Evolutionary conservation across 2,329 filamentous ascomycete species (phyloP).

Genomic region (Clarireedia monteithiana): DNA sequence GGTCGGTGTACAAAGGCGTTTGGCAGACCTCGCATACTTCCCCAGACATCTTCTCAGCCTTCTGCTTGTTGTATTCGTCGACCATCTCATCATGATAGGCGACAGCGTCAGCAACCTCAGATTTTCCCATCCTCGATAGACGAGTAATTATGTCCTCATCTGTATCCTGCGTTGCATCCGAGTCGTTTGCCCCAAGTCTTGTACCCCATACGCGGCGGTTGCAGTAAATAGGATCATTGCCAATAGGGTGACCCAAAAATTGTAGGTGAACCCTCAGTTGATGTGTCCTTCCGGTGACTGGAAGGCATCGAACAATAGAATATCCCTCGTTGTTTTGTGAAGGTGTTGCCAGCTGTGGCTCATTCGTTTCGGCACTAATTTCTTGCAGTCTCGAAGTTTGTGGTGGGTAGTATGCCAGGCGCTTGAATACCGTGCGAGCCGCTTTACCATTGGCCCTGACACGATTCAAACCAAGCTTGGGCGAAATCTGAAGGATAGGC

Average conservation of each 20-base stretch:
- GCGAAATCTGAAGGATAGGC: slow-evolving; percentile 88
- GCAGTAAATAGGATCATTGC: slow-evolving; percentile 96
- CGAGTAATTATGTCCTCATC: slow-evolving; percentile 88
- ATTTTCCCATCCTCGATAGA: slow-evolving; percentile 85
- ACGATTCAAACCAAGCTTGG: slow-evolving; percentile 87
- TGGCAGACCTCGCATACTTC: slow-evolving; percentile 72
- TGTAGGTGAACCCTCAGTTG: slow-evolving; percentile 93
- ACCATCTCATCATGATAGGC: slow-evolving; percentile 94
- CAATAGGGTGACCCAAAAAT: slow-evolving; percentile 87
- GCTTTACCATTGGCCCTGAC: slow-evolving; percentile 90
- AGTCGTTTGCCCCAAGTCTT: slow-evolving; percentile 60
- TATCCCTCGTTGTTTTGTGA: slow-evolving; percentile 65
- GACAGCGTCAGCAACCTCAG: slow-evolving; percentile 82
- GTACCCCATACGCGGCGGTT: slow-evolving; percentile 88
- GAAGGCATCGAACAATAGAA: slow-evolving; percentile 89
- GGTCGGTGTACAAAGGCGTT: slow-evolving; percentile 88
- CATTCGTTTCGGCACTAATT: slow-evolving; percentile 1
- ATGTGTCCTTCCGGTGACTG: slow-evolving; percentile 88
- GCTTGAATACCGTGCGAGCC: slow-evolving; percentile 84
- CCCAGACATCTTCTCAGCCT: slow-evolving; percentile 90
- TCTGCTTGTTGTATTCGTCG: slow-evolving; percentile 78
- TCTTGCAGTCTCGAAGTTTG: slow-evolving; percentile 14
- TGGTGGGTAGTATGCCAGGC: slow-evolving; percentile 79
- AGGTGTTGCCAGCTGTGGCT: slow-evolving; percentile 23
- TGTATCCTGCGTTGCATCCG: slow-evolving; percentile 59